Conservation (phyloP, 2,329 filamentous ascomycete species). For the Talaromyces verruculosus region DNA sequence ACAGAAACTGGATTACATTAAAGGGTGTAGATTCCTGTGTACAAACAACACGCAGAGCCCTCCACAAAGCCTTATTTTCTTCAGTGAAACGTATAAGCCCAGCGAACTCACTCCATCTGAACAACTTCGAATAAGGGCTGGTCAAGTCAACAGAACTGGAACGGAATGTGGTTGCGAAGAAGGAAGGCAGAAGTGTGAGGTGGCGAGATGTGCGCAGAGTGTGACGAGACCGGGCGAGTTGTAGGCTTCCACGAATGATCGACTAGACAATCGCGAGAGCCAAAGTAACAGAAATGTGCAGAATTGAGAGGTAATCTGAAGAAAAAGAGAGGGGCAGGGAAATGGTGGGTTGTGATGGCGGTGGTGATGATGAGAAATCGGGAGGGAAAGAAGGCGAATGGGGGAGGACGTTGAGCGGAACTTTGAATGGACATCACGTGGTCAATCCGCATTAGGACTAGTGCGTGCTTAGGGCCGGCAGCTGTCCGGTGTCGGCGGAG, state of each 20-base stretch:
- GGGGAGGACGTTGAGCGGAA: not conserved
- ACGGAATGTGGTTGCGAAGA: slow-evolving; percentile 1
- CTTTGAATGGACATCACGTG: not conserved
- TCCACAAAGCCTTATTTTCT: slow-evolving; percentile 16
- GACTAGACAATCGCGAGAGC: not conserved
- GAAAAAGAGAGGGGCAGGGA: not conserved
- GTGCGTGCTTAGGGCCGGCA: not conserved
- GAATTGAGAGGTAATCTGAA: not conserved
- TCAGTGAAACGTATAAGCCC: slow-evolving; percentile 14
- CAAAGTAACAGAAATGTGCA: not conserved
- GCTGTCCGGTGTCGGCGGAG: not conserved
- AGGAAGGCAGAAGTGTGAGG: not conserved
- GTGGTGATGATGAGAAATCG: not conserved
- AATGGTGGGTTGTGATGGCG: not conserved
- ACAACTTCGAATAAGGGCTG: not conserved
- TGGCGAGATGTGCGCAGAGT: slow-evolving; percentile 5
- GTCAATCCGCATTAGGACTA: not conserved
- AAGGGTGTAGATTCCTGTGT: slow-evolving; percentile 19
- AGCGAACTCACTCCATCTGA: slow-evolving; percentile 14
- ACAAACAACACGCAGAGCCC: slow-evolving; percentile 12
- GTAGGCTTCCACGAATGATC: not conserved
- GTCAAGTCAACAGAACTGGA: slow-evolving; percentile 7
- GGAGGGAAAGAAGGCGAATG: not conserved
- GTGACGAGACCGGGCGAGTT: not conserved
- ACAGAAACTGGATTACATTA: slow-evolving; percentile 21